A percentile compares a stretch with the other conserved stretches of the same genome.
Evolutionary conservation across 768 basidiomycete genomes (phyloP).

Genomic region (Lyophyllum semitale): DNA sequence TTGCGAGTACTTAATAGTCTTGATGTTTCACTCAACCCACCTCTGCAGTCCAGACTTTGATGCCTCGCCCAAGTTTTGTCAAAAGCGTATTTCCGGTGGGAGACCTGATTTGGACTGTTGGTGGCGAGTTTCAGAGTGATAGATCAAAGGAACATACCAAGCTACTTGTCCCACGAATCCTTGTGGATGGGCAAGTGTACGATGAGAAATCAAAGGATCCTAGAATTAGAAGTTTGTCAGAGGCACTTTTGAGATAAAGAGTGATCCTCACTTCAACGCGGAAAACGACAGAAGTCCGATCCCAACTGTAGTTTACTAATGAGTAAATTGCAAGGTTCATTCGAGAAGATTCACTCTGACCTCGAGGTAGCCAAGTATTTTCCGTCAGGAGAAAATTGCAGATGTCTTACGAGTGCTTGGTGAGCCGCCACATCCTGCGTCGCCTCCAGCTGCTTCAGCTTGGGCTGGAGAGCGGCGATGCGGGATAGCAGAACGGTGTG

Average conservation of each 20-base stretch:
- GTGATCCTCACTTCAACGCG: constrained; percentile 53
- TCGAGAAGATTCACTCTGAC: constrained; percentile 27
- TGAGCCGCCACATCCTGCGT: constrained; percentile 68
- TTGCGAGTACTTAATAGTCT: neutral
- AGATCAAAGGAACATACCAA: constrained; percentile 43
- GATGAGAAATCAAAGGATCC: constrained; percentile 62
- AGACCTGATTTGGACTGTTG: constrained; percentile 43
- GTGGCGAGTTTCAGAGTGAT: neutral
- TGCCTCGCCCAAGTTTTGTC: constrained; percentile 62
- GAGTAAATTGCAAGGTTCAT: neutral
- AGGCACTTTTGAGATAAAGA: neutral
- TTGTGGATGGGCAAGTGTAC: constrained; percentile 64
- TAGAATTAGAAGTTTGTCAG: constrained; percentile 23
- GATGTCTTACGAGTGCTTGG: constrained; percentile 65
- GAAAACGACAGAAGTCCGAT: constrained; percentile 68
- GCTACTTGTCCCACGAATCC: constrained; percentile 81
- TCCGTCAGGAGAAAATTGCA: constrained; percentile 80
- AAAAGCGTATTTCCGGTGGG: constrained; percentile 62
- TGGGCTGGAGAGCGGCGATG: constrained; percentile 56
- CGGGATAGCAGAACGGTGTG: constrained; percentile 49
- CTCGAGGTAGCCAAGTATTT: constrained; percentile 74
- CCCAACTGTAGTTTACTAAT: constrained; percentile 52
- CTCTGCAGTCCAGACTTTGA: constrained; percentile 75
- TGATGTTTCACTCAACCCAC: constrained; percentile 34
- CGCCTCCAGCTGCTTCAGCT: constrained; percentile 51